Base-by-base conservation (phyloP, 2,329 filamentous ascomycete species). In the Xylaria sp. region DNA sequence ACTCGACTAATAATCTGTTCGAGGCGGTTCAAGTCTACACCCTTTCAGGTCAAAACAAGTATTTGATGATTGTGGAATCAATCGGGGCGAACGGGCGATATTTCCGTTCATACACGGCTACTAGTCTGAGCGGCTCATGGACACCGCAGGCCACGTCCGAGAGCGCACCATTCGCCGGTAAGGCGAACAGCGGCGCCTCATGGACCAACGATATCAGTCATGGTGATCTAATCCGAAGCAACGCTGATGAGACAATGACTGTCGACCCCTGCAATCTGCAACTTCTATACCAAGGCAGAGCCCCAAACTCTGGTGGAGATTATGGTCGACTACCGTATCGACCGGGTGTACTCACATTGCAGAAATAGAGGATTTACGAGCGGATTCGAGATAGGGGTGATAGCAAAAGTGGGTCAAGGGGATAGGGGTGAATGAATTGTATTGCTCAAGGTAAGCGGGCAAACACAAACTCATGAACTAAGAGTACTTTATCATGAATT, bases 151-250 rank as follows among this genome's bases (percentile, higher is more conserved):
- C 88, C 1, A 80, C 80, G 0, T 83, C 74, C 15, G 89, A 91
- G 80, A 77, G 74, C 72, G 80, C 77, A n/a, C 88, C 89, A 0
- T 91, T 91, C 67, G 89, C 89, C n/a, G 87, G 89, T 72, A 89
- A 89, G 80, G 86, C 83, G 32, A 91, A 91, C 79, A 89, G 84
- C 58, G 89, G 87, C 43, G 87, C 87, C 0, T 83, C 83, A 20
- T 91, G 89, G 89, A 90, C 88, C 55, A 86, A 90, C 76, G 87
- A 90, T 67, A 90, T 91, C 75, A 89, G 86, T 74, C 88, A 90
- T 73, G 89, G 89, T 41, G 89, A 91, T 69, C 76, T 91, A 46
- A 74, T 90, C 65, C 84, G 89, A 66, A 81, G 70, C 65, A 85
- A 82, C 72, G 75, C 83, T 2, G 89, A 91, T 72, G 85, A 91